Evolutionary conservation across 371 early-diverging fungal species (phyloP), one percentile per base, ranked within the genome.

Genomic region (Mortierella sp.): DNA sequence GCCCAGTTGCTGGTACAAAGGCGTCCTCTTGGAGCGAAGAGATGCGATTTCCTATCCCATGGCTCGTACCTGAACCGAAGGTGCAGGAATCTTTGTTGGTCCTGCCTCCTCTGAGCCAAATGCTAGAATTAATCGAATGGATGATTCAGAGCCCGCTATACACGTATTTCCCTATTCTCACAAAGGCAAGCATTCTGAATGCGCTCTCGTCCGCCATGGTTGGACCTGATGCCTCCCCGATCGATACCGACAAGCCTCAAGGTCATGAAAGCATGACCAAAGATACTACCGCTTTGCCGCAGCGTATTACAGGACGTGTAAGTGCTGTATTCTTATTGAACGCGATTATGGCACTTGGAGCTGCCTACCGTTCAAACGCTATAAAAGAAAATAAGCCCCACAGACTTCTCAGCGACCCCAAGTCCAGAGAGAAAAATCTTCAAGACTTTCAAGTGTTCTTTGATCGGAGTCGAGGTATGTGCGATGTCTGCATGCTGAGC

Each of bases 301-400:
- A 75, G 13, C 69, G 76, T 10, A 76, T 81, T 33, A 69, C 82
- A 15, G 82, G 82, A 5, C 76, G 76, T 15, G 82, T 81, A 8
- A 81, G 82, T 22, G 82, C 82, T 16, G 60, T 81, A 0, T 76
- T 81, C 50, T 38, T 81, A 21, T 63, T 81, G 24, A 81, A 81
- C 60, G 82, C 82, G 22, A 81, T 81, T 53, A 72, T 81, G 72
- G 82, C 82, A 16, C 63, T 81, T 36, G 82, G 82, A 11, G 82
- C 82, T 4, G 76, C 82, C 8, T 81, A 81, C 55, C 72, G 82
- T 7, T 65, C 82, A 28, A 72, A 76, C n/a, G 76, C 82, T 10
- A 72, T 76, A 58, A 76, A 76, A n/a, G 59, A 66, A 41, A 76
- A 76, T 7, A 65, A 36, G 52, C 48, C 70, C 0, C 80, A 79